Conservation (phyloP, 495 filamentous ascomycete genomes). For the Venustampulla echinocandica region DNA sequence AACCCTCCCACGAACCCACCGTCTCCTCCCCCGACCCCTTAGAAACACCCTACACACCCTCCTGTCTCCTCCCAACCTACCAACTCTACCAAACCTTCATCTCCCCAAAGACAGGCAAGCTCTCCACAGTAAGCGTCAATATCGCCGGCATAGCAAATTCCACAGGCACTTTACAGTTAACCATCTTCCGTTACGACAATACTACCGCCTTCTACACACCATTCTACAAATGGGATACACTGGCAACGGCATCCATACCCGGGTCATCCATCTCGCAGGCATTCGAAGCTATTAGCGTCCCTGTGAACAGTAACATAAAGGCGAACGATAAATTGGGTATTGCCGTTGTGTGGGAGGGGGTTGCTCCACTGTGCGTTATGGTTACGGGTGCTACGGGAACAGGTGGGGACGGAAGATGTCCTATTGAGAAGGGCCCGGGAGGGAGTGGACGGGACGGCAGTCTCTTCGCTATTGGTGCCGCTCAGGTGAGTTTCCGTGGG, state of each 20-base stretch:
- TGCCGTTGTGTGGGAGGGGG: slow-evolving; percentile 6
- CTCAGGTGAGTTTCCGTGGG: slow-evolving; percentile 8
- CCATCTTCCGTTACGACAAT: slow-evolving; percentile 13
- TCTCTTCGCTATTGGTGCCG: slow-evolving; percentile 11
- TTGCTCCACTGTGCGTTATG: slow-evolving; percentile 7
- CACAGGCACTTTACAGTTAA: slow-evolving; percentile 9
- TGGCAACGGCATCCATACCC: background rate
- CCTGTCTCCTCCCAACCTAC: slow-evolving; percentile 12
- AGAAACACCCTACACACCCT: background rate
- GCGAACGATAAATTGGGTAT: slow-evolving; percentile 10
- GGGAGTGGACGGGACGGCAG: slow-evolving; percentile 1
- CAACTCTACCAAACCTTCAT: slow-evolving; percentile 17
- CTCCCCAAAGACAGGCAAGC: slow-evolving; percentile 6
- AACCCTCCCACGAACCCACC: slow-evolving; percentile 7
- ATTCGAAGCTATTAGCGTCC: slow-evolving; percentile 5
- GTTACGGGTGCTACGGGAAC: background rate
- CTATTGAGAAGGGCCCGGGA: background rate
- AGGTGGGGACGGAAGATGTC: background rate
- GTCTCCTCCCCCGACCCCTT: background rate
- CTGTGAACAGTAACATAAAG: background rate
- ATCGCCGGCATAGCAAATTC: slow-evolving; percentile 4
- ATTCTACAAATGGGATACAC: slow-evolving; percentile 14
- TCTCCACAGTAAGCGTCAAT: slow-evolving; percentile 10
- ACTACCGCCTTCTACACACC: slow-evolving; percentile 16
- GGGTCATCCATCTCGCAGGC: slow-evolving; percentile 1